phyloP scores from a whole-genome alignment of 345 rosid genomes.

The Eucalyptus sp. region DNA sequence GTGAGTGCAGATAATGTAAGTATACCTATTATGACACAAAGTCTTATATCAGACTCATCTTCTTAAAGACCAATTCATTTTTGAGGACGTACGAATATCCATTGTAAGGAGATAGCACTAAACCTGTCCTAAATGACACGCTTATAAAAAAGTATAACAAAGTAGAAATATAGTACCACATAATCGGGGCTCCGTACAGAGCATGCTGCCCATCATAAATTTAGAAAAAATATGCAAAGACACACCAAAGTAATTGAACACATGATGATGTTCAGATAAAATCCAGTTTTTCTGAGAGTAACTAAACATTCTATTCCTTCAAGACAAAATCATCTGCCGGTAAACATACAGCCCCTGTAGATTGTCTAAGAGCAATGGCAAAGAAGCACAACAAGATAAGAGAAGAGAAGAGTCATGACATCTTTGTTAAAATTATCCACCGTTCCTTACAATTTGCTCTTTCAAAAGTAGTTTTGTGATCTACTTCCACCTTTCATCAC shows the following conservation, averaged over 20 bases:
- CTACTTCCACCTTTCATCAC: neutral
- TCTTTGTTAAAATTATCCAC: neutral
- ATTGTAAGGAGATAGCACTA: neutral
- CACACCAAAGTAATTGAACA: neutral
- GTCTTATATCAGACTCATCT: too few species aligned
- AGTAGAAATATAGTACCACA: neutral
- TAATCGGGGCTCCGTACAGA: neutral
- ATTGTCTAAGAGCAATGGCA: neutral
- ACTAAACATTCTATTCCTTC: neutral
- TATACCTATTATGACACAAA: neutral
- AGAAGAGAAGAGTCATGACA: neutral
- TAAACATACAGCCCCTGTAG: neutral
- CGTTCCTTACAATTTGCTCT: neutral
- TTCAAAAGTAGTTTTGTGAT: neutral
- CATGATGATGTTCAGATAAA: neutral
- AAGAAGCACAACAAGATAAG: neutral
- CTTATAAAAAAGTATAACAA: neutral
- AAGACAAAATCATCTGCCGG: neutral
- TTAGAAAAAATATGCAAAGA: neutral
- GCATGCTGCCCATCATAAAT: neutral
- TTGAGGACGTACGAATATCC: neutral
- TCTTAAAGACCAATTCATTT: neutral
- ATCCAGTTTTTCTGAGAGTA: neutral
- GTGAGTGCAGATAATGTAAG: neutral
- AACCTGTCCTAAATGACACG: neutral